These are phyloP conservation scores for Gaultheria prostrata DNA, from an alignment of 148 eudicot species.

Conservation along the genomic window DNA sequence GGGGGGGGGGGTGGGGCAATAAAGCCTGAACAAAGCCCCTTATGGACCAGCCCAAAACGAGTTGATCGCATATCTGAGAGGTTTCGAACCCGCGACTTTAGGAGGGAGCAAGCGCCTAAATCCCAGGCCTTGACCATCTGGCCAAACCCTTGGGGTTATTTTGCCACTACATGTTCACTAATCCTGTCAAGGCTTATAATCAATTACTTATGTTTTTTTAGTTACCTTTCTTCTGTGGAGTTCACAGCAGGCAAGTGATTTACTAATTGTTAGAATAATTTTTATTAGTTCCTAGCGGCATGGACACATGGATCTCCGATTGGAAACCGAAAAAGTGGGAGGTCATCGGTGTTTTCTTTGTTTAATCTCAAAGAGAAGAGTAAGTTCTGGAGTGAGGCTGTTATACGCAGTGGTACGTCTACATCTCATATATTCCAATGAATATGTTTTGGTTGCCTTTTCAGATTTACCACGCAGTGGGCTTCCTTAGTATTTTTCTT, in stretches of 20 bases:
- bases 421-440: slow-evolving; percentile 1
- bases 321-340: slow-evolving; percentile 42
- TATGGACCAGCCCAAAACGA: no score
- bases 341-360: slow-evolving; percentile 73
- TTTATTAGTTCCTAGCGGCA: slow-evolving; percentile 43
- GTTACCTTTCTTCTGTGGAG: neutral
- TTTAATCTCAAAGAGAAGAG: slow-evolving; percentile 90
- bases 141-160: neutral
- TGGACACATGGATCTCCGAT: slow-evolving; percentile 49
- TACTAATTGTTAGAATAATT: slow-evolving; percentile 15
- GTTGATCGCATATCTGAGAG: no score
- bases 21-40: no score
- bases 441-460: neutral
- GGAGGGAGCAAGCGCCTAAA: neutral
- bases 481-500: slow-evolving; percentile 1
- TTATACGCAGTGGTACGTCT: slow-evolving; percentile 66
- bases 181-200: neutral
- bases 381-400: slow-evolving; percentile 87
- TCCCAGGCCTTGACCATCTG: neutral
- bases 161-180: neutral
- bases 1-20: no score
- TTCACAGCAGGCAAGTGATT: neutral
- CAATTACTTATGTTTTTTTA: neutral
- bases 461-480: neutral
- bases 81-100: neutral